These are phyloP conservation scores for Populus ilicifolia DNA, from an alignment of 345 rosid species.

Conservation along the genomic window DNA sequence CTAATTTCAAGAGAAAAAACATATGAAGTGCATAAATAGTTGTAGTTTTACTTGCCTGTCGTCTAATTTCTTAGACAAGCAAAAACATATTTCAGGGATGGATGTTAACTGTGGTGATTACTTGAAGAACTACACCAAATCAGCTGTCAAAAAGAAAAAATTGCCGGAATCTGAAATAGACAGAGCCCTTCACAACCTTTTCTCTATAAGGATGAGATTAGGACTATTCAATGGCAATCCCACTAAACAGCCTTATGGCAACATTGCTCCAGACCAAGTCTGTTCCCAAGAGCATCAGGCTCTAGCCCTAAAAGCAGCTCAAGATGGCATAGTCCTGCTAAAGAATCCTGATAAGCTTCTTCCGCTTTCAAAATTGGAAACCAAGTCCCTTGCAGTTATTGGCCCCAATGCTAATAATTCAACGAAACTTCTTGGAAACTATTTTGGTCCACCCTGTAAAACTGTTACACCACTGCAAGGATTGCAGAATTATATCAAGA, in stretches of 20 bases:
- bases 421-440: slow-evolving; percentile 63
- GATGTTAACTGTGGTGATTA: slow-evolving; percentile 80
- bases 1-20: neutral
- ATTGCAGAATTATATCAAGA: slow-evolving; percentile 44
- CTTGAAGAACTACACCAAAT: slow-evolving; percentile 57
- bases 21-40: neutral
- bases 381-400: slow-evolving; percentile 57
- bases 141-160: slow-evolving; percentile 64
- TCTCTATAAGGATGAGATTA: slow-evolving; percentile 73
- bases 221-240: slow-evolving; percentile 84
- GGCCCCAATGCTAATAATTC: slow-evolving; percentile 77
- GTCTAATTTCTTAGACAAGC: slow-evolving; percentile 1
- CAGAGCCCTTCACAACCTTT: slow-evolving; percentile 73
- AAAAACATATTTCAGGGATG: slow-evolving; percentile 53
- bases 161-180: slow-evolving; percentile 50
- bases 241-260: slow-evolving; percentile 46
- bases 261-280: slow-evolving; percentile 52
- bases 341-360: slow-evolving; percentile 59
- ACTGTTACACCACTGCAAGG: slow-evolving; percentile 57
- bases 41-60: neutral
- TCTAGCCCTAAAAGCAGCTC: slow-evolving; percentile 80
- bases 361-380: slow-evolving; percentile 51
- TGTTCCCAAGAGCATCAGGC: slow-evolving; percentile 68
- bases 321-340: slow-evolving; percentile 75
- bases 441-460: slow-evolving; percentile 73